phyloP scores from a whole-genome alignment of 2,329 filamentous ascomycete genomes.

The Microascus cirrosus region DNA sequence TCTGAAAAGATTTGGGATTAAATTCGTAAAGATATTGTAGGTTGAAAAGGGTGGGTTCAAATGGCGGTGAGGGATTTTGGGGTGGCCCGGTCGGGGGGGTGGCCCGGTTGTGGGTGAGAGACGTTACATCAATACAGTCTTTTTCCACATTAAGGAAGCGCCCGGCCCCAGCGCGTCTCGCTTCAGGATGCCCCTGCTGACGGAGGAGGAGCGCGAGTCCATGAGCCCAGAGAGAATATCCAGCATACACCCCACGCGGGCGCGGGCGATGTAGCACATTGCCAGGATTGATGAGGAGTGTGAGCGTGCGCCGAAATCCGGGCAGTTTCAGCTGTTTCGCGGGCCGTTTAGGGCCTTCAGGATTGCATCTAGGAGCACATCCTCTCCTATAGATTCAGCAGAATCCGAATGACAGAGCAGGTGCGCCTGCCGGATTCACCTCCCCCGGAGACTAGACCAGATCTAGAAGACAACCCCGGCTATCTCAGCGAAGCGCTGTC shows the following conservation, averaged over 20 bases:
- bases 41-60: no score
- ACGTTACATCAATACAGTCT: slow-evolving; percentile 23
- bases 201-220: slow-evolving; percentile 19
- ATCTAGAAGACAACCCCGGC: not conserved
- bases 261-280: slow-evolving; percentile 8
- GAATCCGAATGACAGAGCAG: no score
- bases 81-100: no score
- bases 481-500: no score
- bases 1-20: no score
- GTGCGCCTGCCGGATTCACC: no score
- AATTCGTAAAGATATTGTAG: no score
- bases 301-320: slow-evolving; percentile 5
- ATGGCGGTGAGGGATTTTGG: no score
- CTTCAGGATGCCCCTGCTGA: slow-evolving; percentile 23
- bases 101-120: no score
- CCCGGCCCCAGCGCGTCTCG: slow-evolving; percentile 11
- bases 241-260: slow-evolving; percentile 15
- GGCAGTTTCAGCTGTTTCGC: not conserved
- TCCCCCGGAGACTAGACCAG: not conserved
- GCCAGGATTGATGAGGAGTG: slow-evolving; percentile 18
- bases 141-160: slow-evolving; percentile 18
- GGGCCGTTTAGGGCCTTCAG: not conserved
- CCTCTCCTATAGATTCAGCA: not conserved
- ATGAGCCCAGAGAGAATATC: slow-evolving; percentile 21
- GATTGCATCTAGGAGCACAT: not conserved